Conservation (phyloP, 2,329 filamentous ascomycete genomes). For the Colletotrichum godetiae region DNA sequence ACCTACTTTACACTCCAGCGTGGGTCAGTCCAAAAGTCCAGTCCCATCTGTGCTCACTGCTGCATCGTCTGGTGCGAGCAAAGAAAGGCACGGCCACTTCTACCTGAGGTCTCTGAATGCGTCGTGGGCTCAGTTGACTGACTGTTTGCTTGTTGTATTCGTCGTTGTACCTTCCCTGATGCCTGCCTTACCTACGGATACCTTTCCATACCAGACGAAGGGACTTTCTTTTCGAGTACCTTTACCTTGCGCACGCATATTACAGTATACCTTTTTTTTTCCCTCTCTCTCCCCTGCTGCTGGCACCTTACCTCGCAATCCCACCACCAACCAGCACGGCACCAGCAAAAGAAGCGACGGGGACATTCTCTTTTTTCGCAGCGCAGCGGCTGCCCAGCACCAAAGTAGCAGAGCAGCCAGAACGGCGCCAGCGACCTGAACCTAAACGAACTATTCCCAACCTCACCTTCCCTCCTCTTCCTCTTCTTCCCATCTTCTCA, state of each 20-base stretch:
- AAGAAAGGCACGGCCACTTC: slow-evolving; percentile 12
- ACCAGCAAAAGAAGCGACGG: not conserved
- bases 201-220: not conserved
- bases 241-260: not conserved
- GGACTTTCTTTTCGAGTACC: not conserved
- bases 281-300: not conserved
- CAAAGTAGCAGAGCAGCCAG: slow-evolving; percentile 1
- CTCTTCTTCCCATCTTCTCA: slow-evolving; percentile 3
- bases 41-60: slow-evolving; percentile 3
- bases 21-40: slow-evolving; percentile 3
- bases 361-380: not conserved
- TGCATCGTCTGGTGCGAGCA: not conserved
- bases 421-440: slow-evolving; percentile 26
- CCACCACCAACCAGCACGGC: not conserved
- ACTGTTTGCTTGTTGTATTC: too few species aligned
- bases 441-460: slow-evolving; percentile 33
- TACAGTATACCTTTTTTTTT: not conserved
- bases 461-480: slow-evolving; percentile 27
- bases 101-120: not conserved
- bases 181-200: not conserved
- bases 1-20: not conserved
- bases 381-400: slow-evolving; percentile 19
- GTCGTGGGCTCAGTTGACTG: not conserved
- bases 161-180: not conserved
- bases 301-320: not conserved